Base-by-base conservation (phyloP, 805 yeast genomes). In the Kuraishia capsulata region DNA sequence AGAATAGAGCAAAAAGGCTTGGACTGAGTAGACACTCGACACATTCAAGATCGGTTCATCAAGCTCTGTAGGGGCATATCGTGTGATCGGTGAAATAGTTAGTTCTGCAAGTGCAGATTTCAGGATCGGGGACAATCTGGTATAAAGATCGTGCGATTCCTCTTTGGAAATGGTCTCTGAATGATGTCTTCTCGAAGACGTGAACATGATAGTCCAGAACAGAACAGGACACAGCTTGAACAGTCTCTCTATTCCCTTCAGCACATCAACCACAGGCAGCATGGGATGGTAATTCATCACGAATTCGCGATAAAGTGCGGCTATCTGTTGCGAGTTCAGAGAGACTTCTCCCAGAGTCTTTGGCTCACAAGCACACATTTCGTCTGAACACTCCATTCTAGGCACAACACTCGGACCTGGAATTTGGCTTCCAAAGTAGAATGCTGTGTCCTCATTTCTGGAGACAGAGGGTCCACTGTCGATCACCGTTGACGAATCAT, bases 181-280 rank as follows among this genome's bases (percentile, higher is more conserved):
- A 20, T 65, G 64, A 42, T 67, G 69, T 40, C 95, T 67, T 42
- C 98, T 71, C 33, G 88, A 62, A 0, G 95, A 85, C 1, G 87
- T 82, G 30, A 87, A 75, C 76, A 89, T 79, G 13, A 90, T 79
- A 0, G 90, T 89, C 98, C 98, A 90, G 52, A 90, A 90, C 16
- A 90, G 63, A 3, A 90, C 81, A 0, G 97, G 96, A 41, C 96
- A 87, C 14, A 84, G 65, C 41, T 76, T 60, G 55, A 83, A 85
- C 6, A 89, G 71, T 35, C 77, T 64, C 48, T 88, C 97, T 1
- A 95, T 92, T 8, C 96, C 96, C 43, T 73, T 74, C 5, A 65
- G 45, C 2, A 90, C 71, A 53, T 90, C 95, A 2, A 90, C 92
- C 1, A 90, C 83, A 0, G 97, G 97, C 35, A 92, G 54, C 37